A percentile compares a stretch with the other conserved stretches of the same genome.
These are phyloP conservation scores for Pseudopediastrum boryanum DNA, from an alignment of 139 green algal genomes.

Conservation along the genomic window DNA sequence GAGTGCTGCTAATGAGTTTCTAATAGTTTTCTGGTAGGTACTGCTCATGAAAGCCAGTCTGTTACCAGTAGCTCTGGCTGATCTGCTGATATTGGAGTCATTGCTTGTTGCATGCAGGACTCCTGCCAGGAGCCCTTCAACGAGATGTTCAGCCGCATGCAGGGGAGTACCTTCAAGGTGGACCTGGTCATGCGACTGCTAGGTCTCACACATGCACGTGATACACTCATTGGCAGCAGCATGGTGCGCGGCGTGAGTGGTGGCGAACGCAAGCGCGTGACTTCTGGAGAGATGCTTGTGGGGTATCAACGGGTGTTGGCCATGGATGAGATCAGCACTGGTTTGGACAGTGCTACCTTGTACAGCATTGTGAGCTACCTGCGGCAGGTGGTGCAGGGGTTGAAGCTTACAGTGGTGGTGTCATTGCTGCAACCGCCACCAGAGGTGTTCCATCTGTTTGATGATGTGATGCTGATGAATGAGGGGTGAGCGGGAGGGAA, in stretches of 20 bases:
- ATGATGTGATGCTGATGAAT: conserved; percentile 67
- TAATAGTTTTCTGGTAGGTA: too few species aligned
- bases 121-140: not conserved
- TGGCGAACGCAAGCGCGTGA: conserved; percentile 80
- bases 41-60: too few species aligned
- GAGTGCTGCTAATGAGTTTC: too few species aligned
- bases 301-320: conserved; percentile 44
- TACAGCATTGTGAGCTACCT: conserved; percentile 59
- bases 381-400: not conserved
- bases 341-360: conserved; percentile 71
- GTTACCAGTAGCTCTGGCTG: too few species aligned
- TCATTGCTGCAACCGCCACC: conserved; percentile 88
- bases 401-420: conserved; percentile 58
- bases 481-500: conserved; percentile 44
- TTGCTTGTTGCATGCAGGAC: too few species aligned
- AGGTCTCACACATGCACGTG: conserved; percentile 44
- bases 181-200: conserved; percentile 44
- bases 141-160: not conserved
- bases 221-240: conserved; percentile 75
- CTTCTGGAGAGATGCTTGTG: conserved; percentile 77
- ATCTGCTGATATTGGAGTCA: too few species aligned
- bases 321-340: conserved; percentile 60
- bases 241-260: conserved; percentile 80
- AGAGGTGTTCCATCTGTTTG: conserved; percentile 71
- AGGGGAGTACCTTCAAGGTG: conserved; percentile 36